Percentiles rank a stretch among this genome's conserved stretches.
Evolutionary conservation across 441 rosid genomes (phyloP).

Genomic region (Adansonia grandidieri): DNA sequence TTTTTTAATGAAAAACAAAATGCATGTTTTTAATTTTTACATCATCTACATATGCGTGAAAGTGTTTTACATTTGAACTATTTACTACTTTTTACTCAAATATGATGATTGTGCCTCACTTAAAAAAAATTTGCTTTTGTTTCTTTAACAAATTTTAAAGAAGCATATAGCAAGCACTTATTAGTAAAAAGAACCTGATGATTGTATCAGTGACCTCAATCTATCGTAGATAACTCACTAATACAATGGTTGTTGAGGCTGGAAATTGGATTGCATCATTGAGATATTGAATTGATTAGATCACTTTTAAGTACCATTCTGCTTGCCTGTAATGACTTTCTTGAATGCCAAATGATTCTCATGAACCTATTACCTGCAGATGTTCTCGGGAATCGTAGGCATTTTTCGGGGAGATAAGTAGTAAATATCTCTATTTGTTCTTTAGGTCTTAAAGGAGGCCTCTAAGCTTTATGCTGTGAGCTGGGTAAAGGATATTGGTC

Average conservation of each 20-base stretch:
- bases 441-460: slow-evolving; percentile 81
- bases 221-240: neutral
- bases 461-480: slow-evolving; percentile 85
- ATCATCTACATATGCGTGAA: neutral
- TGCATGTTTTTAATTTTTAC: neutral
- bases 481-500: slow-evolving; percentile 92
- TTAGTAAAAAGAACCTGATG: neutral
- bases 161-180: neutral
- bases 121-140: too few relatives aligned
- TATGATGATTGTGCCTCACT: neutral
- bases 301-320: neutral
- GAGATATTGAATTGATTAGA: neutral
- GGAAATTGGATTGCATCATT: neutral
- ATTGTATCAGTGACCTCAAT: neutral
- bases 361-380: neutral
- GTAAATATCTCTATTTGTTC: neutral
- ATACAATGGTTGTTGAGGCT: neutral
- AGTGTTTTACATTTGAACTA: neutral
- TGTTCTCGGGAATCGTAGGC: neutral
- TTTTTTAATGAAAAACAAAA: neutral
- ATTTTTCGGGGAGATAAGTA: neutral
- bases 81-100: neutral
- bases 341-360: neutral
- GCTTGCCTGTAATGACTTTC: neutral
- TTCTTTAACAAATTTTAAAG: neutral